Evolutionary conservation across 495 filamentous ascomycete species (phyloP), one percentile per base, ranked within the genome.

Genomic region (Hypoxylon fuscum): DNA sequence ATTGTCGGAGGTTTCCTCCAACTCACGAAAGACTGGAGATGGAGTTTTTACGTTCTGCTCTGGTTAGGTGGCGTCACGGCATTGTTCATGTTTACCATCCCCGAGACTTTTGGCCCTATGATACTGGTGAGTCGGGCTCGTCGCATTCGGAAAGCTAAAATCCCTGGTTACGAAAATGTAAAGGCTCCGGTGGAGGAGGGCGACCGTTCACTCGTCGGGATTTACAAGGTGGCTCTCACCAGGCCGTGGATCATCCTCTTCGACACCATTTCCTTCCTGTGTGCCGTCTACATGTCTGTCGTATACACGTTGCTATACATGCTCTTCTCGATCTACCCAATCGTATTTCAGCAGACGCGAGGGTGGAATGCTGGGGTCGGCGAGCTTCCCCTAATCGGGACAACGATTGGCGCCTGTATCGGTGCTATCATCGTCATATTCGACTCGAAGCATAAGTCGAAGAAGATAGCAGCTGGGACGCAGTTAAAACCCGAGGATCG

Each of bases 41-140:
- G 79, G 79, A 76, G 50, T 46, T 81, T 82, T 54, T 79, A 80
- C 53, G 78, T 80, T 40, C 65, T 79, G 3, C 69, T 81, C 49
- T 81, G 76, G 77, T 66, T 83, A 3, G 76, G 67, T 5, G 77
- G 65, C 41, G 62, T 32, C 49, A 70, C 74, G 0, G 67, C 66
- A 6, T n/a, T 79, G 5, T 52, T 81, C 6, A 75, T 83, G 70
- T 69, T 80, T 40, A 80, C 77, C 15, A 75, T 81, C 8, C 89
- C 90, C 6, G 90, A 92, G 72, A 93, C 90, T 0, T 93, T 92
- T 61, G 85, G 49, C 8, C 67, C 74, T 18, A 79, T 84, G 22
- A 76, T 92, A 20, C 76, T 92, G 35, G 80, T 86, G 50, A 70
- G 78, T 37, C 88, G 89, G 57, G 90, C 90, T 9, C 74, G 58